Conservation (phyloP, 768 basidiomycete genomes). For the Agrocybe chaxingu region DNA sequence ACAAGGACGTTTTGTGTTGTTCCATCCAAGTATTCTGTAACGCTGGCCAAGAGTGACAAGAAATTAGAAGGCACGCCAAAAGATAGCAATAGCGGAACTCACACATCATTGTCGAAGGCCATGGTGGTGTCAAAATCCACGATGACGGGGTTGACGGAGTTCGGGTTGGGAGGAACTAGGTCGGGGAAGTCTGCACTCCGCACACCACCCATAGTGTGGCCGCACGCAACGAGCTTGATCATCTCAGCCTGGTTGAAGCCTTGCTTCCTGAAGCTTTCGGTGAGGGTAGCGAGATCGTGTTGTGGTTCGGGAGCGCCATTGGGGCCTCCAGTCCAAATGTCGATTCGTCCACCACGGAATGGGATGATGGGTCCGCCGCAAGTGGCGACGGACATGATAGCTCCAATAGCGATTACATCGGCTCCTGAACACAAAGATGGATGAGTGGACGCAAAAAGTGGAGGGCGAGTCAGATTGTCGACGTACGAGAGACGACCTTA, state of each 20-base stretch:
- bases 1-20: conserved; percentile 33
- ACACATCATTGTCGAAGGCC: conserved; percentile 42
- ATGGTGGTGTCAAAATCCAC: conserved; percentile 38
- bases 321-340: conserved; percentile 16
- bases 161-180: conserved; percentile 32
- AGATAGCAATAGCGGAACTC: conserved; percentile 9
- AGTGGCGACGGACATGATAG: conserved; percentile 44
- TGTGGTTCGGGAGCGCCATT: conserved; percentile 42
- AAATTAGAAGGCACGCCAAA: background rate
- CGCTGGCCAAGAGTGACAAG: conserved; percentile 15
- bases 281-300: conserved; percentile 35
- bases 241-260: conserved; percentile 45
- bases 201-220: conserved; percentile 49
- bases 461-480: background rate
- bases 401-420: conserved; percentile 52
- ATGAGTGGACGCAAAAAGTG: conserved; percentile 34
- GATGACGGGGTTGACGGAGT: conserved; percentile 26
- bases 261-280: conserved; percentile 35
- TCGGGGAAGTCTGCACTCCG: conserved; percentile 42
- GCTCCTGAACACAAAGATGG: conserved; percentile 41
- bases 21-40: conserved; percentile 33
- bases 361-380: conserved; percentile 63
- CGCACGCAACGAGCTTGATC: conserved; percentile 49
- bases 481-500: conserved; percentile 41
- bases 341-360: conserved; percentile 58